A percentile compares a stretch with the other conserved stretches of the same genome.
phyloP scores from a whole-genome alignment of 2,329 filamentous ascomycete species.

The Chalara sp. region DNA sequence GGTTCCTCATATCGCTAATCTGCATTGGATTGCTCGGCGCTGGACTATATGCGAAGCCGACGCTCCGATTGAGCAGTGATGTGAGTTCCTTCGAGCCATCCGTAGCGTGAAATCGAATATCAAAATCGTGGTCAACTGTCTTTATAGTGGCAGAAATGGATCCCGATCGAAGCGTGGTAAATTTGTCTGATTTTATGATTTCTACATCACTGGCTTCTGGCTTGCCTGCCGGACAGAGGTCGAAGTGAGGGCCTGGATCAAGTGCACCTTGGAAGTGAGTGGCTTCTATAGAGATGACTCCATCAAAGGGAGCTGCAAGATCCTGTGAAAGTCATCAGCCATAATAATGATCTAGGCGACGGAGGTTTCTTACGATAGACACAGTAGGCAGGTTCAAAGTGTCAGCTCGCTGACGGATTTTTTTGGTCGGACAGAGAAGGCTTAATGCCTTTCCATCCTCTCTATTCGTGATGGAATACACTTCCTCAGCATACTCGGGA shows the following conservation, averaged over 20 bases:
- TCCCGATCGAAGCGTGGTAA: slow-evolving; percentile 45
- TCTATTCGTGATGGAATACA: slow-evolving; percentile 41
- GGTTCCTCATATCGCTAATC: slow-evolving; percentile 44
- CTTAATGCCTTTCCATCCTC: slow-evolving; percentile 42
- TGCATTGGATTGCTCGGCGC: slow-evolving; percentile 44
- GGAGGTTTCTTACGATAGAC: slow-evolving; percentile 34
- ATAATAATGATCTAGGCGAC: background rate
- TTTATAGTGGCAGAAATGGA: slow-evolving; percentile 44
- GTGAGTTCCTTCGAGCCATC: slow-evolving; percentile 45
- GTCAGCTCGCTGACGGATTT: slow-evolving; percentile 47
- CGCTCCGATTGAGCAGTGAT: slow-evolving; percentile 45
- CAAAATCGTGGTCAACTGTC: slow-evolving; percentile 42
- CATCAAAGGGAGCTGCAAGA: slow-evolving; percentile 48
- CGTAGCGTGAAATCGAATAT: slow-evolving; percentile 47
- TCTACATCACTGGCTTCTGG: slow-evolving; percentile 32
- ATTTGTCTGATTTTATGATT: slow-evolving; percentile 34
- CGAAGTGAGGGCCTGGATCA: slow-evolving; percentile 47
- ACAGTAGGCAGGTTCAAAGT: slow-evolving; percentile 49
- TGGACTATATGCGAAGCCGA: slow-evolving; percentile 51
- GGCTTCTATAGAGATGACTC: slow-evolving; percentile 51
- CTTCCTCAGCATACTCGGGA: slow-evolving; percentile 60
- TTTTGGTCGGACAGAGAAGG: slow-evolving; percentile 50
- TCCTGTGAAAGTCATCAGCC: slow-evolving; percentile 31
- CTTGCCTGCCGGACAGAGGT: slow-evolving; percentile 46
- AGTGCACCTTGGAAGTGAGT: slow-evolving; percentile 50